Base-by-base conservation (phyloP, 192 early-diverging fungal species). In the Podila epicladia region DNA sequence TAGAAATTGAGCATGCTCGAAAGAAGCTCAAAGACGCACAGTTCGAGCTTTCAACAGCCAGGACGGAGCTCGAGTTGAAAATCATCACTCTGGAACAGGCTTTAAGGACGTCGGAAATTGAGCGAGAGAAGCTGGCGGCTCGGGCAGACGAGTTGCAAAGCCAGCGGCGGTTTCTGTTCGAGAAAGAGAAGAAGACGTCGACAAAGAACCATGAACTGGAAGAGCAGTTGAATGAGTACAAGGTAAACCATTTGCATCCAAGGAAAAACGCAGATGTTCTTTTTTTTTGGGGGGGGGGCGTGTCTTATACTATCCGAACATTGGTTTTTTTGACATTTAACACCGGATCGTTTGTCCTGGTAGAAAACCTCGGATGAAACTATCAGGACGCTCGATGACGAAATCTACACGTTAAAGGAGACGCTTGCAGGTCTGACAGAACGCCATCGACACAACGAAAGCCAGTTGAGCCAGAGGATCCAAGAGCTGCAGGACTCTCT, bases 141-240 rank as follows among this genome's bases (percentile, higher is more conserved):
- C 82, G 89, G 22, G 68, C 87, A 11, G 87, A 92, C 65, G 82
- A 82, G 55, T 76, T 91, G 63, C 89, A 93, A 72, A 85, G 84
- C 29, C 88, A 92, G 41, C 86, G 89, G 20, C 70, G 79, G 60
- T 90, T 89, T 74, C 75, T 93, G 49, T 82, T 83, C 20, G 85
- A 89, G 13, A 87, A 89, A 49, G 87, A 90, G 35, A 86, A 89
- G 83, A 63, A 69, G 6, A 41, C 73, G 37, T 68, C 33, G 12
- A 51, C 65, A 49, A 71, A 71, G 55, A 51, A 32, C 17, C 65
- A 75, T n/a, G 51, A 53, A 9, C 61, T 72, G 15, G 77, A 84
- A 57, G 65, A 71, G 31, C 57, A 71, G 26, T 15, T 64, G 38
- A 33, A 50, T 55, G 35, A 45, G n/a, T 51, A 37, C 17, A 73